Conservation (phyloP, 2,329 filamentous ascomycete species). For the Aureobasidium sp. region DNA sequence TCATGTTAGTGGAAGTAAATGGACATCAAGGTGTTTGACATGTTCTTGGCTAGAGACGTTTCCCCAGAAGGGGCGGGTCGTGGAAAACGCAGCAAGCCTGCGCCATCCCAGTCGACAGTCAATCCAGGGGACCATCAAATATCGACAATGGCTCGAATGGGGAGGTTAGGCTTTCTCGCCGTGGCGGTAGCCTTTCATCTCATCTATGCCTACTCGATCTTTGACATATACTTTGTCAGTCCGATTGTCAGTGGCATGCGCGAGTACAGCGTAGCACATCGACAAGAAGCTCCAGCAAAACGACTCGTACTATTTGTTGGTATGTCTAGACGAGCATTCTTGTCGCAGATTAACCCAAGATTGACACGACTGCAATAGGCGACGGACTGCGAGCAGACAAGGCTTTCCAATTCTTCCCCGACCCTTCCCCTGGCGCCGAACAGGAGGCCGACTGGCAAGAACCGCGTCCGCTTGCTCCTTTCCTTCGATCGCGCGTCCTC, state of each 20-base stretch:
- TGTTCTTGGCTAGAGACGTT: not conserved
- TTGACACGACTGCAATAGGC: constrained; percentile 34
- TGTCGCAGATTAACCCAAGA: not conserved
- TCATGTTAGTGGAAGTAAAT: no score
- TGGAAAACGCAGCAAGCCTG: not conserved
- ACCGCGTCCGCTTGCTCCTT: constrained; percentile 82
- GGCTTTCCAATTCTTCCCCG: constrained; percentile 86
- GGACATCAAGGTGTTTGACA: constrained; percentile 1
- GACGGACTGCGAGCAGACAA: constrained; percentile 97
- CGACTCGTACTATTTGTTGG: constrained; percentile 90
- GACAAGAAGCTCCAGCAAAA: constrained; percentile 73
- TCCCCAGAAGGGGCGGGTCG: not conserved
- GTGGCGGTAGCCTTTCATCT: constrained; percentile 89
- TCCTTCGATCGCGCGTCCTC: constrained; percentile 79
- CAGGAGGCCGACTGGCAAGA: constrained; percentile 53
- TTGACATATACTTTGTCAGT: constrained; percentile 98
- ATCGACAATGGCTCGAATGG: constrained; percentile 43
- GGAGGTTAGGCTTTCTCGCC: constrained; percentile 74
- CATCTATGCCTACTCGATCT: constrained; percentile 90
- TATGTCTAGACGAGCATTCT: constrained; percentile 24
- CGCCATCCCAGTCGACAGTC: not conserved
- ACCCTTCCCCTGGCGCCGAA: constrained; percentile 61
- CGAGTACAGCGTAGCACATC: constrained; percentile 62
- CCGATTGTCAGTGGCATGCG: constrained; percentile 95
- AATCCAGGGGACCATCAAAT: not conserved